Evolutionary conservation across 2,329 filamentous ascomycete genomes (phyloP).

Genomic region (Paecilomyces dactylethromorphus): DNA sequence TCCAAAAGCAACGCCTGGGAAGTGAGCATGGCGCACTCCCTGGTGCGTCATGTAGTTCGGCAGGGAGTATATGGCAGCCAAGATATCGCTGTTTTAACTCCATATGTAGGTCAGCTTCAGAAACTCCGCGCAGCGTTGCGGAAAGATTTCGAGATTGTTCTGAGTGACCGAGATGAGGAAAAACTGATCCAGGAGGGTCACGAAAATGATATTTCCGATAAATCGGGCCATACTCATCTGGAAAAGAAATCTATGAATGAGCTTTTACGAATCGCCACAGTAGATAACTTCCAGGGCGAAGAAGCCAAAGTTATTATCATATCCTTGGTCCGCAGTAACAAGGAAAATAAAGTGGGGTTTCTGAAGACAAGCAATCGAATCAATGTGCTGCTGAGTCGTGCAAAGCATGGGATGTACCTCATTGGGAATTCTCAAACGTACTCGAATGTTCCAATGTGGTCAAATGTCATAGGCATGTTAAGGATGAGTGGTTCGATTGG

Average conservation of each 20-base stretch:
- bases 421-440: conserved; percentile 61
- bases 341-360: conserved; percentile 54
- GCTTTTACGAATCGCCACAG: conserved; percentile 53
- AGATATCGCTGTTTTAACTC: conserved; percentile 66
- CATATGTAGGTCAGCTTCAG: conserved; percentile 49
- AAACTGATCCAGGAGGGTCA: conserved; percentile 41
- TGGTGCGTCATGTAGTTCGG: conserved; percentile 59
- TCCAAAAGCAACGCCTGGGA: conserved; percentile 51
- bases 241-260: conserved; percentile 42
- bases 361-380: conserved; percentile 60
- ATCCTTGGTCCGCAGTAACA: conserved; percentile 65
- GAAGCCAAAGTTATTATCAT: conserved; percentile 66
- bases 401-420: conserved; percentile 64
- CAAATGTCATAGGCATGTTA: conserved; percentile 50
- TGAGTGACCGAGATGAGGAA: conserved; percentile 58
- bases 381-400: conserved; percentile 62
- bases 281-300: conserved; percentile 74
- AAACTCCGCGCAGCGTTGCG: conserved; percentile 35
- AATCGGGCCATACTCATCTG: conserved; percentile 5
- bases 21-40: conserved; percentile 53
- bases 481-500: conserved; percentile 43
- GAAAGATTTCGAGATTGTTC: conserved; percentile 51
- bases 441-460: conserved; percentile 56
- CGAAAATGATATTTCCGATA: conserved; percentile 17
- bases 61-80: conserved; percentile 55